Evolutionary conservation across 192 early-diverging fungal species (phyloP).

Genomic region (Entomortierella beljakovae): DNA sequence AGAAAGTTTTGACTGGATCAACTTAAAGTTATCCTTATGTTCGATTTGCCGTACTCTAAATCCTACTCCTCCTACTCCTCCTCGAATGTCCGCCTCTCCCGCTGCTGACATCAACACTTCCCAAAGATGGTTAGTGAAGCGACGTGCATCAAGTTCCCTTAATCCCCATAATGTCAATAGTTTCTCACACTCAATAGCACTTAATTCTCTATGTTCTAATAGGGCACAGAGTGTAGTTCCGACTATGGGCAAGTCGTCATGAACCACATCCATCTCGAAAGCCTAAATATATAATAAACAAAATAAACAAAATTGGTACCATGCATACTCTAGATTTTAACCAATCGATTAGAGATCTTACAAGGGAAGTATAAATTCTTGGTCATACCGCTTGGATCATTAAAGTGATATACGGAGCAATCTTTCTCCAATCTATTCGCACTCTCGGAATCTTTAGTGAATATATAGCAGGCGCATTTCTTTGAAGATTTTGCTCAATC

Average conservation of each 20-base stretch:
- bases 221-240: conserved; percentile 23
- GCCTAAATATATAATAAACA: conserved; percentile 25
- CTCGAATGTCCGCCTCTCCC: conserved; percentile 26
- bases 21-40: conserved; percentile 13
- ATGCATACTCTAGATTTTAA: too few relatives aligned
- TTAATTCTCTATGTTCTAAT: conserved; percentile 22
- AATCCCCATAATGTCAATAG: conserved; percentile 38
- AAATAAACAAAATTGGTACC: too few relatives aligned
- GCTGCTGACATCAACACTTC: conserved; percentile 37
- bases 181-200: conserved; percentile 22
- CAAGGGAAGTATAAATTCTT: background rate
- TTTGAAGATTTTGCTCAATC: conserved; percentile 15
- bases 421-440: conserved; percentile 32
- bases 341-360: background rate
- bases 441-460: conserved; percentile 24
- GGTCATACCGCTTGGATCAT: conserved; percentile 49
- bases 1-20: background rate
- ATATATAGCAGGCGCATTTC: conserved; percentile 17
- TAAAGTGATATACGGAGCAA: conserved; percentile 30
- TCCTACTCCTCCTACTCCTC: conserved; percentile 16
- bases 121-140: conserved; percentile 43
- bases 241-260: conserved; percentile 16
- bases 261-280: conserved; percentile 30
- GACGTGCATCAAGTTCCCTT: conserved; percentile 24
- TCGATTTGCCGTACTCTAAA: conserved; percentile 26